phyloP scores from a whole-genome alignment of 345 rosid genomes.

The Raphanus sativus region DNA sequence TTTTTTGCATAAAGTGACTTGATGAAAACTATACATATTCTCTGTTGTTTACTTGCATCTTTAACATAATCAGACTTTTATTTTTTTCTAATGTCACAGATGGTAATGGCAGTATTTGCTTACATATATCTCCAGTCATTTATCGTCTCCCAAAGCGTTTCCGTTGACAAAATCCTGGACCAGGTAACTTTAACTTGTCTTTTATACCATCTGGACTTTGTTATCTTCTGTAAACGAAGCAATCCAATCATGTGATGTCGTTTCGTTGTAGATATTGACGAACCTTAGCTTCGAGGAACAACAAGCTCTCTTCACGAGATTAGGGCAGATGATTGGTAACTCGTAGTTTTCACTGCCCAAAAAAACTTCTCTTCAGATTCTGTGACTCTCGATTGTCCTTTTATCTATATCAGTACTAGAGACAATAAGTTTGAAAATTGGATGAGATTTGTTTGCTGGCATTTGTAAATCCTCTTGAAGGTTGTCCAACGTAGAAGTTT shows the following conservation, averaged over 20 bases:
- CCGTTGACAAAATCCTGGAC: constrained; percentile 75
- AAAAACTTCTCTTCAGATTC: constrained; percentile 8
- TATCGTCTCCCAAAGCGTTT: constrained; percentile 58
- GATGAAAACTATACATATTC: too few relatives aligned
- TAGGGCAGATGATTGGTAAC: constrained; percentile 47
- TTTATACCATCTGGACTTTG: background rate
- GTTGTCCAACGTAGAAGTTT: constrained; percentile 25
- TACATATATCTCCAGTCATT: constrained; percentile 98
- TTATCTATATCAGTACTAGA: constrained; percentile 3
- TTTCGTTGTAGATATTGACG: constrained; percentile 53
- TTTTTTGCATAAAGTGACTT: too few relatives aligned
- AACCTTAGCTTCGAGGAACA: constrained; percentile 80
- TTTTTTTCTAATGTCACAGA: constrained; percentile 44
- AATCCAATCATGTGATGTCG: background rate
- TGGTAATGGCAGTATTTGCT: constrained; percentile 99
- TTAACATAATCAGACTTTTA: too few relatives aligned
- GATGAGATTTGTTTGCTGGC: constrained; percentile 24
- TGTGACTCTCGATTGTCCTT: constrained; percentile 13
- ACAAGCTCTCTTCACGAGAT: constrained; percentile 57
- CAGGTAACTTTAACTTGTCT: constrained; percentile 50
- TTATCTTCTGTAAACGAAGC: background rate
- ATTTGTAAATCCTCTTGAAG: constrained; percentile 33
- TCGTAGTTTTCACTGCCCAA: constrained; percentile 25
- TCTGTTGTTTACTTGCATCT: too few relatives aligned
- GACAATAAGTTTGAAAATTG: constrained; percentile 2